Conservation (phyloP, 345 rosid species). For the Salix caprea region DNA sequence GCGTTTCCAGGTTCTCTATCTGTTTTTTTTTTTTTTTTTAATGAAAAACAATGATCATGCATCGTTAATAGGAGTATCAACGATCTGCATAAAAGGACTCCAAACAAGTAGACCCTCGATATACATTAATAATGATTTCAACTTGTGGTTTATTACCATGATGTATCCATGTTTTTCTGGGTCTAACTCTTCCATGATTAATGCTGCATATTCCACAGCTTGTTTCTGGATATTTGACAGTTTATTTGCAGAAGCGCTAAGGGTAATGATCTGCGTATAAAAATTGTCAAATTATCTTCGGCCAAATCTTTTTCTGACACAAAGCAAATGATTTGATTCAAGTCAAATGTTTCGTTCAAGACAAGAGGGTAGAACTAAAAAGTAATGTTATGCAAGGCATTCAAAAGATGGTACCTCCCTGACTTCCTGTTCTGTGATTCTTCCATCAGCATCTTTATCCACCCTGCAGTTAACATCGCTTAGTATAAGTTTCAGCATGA, state of each 20-base stretch:
- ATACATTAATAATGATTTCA: neutral
- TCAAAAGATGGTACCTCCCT: constrained; percentile 41
- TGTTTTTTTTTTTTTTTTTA: constrained; percentile 18
- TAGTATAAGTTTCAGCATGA: neutral
- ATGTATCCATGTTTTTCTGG: constrained; percentile 69
- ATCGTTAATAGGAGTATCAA: neutral
- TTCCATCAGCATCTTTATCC: constrained; percentile 82
- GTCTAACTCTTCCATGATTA: constrained; percentile 84
- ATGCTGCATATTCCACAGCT: constrained; percentile 75
- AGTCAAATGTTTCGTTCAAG: neutral
- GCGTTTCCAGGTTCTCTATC: constrained; percentile 63
- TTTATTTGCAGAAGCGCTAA: constrained; percentile 79
- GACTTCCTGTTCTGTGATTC: constrained; percentile 71
- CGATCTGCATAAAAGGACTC: neutral
- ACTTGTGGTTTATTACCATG: constrained; percentile 40
- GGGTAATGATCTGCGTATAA: constrained; percentile 51
- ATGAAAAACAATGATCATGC: neutral
- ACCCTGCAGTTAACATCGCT: constrained; percentile 47
- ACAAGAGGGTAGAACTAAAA: neutral
- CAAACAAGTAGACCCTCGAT: neutral
- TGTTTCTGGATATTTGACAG: constrained; percentile 57
- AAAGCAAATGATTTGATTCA: constrained; percentile 14
- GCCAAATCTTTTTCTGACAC: neutral
- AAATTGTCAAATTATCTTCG: neutral
- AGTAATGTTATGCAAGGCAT: neutral